Conservation (phyloP, 2,329 filamentous ascomycete species). For the Hypocrella siamensis region DNA sequence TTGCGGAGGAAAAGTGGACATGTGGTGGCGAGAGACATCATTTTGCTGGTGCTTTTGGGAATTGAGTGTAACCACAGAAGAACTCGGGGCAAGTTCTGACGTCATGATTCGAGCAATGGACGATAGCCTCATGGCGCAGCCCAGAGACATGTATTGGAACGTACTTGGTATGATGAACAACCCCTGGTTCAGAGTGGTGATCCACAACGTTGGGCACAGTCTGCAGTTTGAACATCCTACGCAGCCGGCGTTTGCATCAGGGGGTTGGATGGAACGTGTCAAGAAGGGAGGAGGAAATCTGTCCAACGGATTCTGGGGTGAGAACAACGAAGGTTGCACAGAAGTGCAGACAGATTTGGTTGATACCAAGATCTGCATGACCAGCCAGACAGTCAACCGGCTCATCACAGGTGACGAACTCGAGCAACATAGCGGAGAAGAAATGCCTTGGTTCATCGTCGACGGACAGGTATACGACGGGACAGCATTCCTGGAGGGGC, state of each 20-base stretch:
- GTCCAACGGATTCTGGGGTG: constrained; percentile 73
- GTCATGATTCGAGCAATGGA: constrained; percentile 82
- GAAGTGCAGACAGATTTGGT: constrained; percentile 27
- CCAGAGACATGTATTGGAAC: constrained; percentile 91
- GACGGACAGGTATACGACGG: constrained; percentile 84
- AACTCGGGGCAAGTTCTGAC: constrained; percentile 49
- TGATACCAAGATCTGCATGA: constrained; percentile 60
- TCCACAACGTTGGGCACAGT: constrained; percentile 45
- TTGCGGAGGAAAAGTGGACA: constrained; percentile 63
- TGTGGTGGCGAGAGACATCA: constrained; percentile 64
- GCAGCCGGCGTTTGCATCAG: constrained; percentile 58
- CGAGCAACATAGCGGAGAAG: constrained; percentile 46
- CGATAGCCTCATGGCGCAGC: constrained; percentile 72
- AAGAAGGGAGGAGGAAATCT: constrained; percentile 73
- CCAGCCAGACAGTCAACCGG: constrained; percentile 46
- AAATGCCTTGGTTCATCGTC: constrained; percentile 73
- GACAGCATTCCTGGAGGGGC: constrained; percentile 60
- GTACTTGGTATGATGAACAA: constrained; percentile 98
- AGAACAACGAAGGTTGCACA: constrained; percentile 41
- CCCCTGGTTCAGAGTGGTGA: constrained; percentile 73
- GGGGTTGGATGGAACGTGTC: constrained; percentile 87
- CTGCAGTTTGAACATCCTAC: constrained; percentile 82
- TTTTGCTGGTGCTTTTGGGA: constrained; percentile 95
- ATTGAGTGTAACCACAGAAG: constrained; percentile 45
- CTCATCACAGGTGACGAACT: constrained; percentile 58